Percentiles rank a stretch among this genome's conserved stretches.
phyloP scores from a whole-genome alignment of 2,329 filamentous ascomycete species.

The Chaetomiaceae sp. region DNA sequence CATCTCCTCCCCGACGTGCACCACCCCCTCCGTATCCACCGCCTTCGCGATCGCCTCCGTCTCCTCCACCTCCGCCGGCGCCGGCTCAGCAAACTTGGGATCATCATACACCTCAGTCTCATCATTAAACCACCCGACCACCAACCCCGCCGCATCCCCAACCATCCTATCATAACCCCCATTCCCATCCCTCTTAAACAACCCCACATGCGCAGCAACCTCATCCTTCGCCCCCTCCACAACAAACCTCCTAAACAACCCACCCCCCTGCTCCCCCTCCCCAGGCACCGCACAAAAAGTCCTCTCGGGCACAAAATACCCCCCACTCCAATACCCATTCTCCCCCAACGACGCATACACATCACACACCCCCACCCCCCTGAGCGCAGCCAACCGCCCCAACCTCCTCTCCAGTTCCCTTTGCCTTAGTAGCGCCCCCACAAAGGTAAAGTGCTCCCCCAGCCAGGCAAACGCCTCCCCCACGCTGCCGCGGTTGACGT shows the following conservation, averaged over 20 bases:
- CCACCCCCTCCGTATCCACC: conserved; percentile 17
- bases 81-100: conserved; percentile 25
- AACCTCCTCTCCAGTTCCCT: conserved; percentile 67
- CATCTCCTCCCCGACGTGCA: not conserved
- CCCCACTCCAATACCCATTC: conserved; percentile 59
- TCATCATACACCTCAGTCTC: conserved; percentile 44
- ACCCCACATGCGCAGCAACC: conserved; percentile 63
- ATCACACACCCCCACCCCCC: conserved; percentile 65
- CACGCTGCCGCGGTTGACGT: conserved; percentile 54
- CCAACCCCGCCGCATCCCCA: conserved; percentile 51
- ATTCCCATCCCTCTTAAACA: conserved; percentile 61
- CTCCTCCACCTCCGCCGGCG: conserved; percentile 24
- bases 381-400: conserved; percentile 54
- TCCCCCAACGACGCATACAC: conserved; percentile 73
- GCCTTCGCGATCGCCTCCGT: conserved; percentile 26
- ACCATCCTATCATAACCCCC: conserved; percentile 60
- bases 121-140: conserved; percentile 52
- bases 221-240: conserved; percentile 66
- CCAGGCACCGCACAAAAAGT: conserved; percentile 70
- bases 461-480: conserved; percentile 72
- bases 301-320: conserved; percentile 59
- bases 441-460: conserved; percentile 78
- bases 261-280: conserved; percentile 38
- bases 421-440: conserved; percentile 70
- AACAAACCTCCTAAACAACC: conserved; percentile 48